Base-by-base conservation (phyloP, 306 rosid species). In the Gillenia trifoliata region DNA sequence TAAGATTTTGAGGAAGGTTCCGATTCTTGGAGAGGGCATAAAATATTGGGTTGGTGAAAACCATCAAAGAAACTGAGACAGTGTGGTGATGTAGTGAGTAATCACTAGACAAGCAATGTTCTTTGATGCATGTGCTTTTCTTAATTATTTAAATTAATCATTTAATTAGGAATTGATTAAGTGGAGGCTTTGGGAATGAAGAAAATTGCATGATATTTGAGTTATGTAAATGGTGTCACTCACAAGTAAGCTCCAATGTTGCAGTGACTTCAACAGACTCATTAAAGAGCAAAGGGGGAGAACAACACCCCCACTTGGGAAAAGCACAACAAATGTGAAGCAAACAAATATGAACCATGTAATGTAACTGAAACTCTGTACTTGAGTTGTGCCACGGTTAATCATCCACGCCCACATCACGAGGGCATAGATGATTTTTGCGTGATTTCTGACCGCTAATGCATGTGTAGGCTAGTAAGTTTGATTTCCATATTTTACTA, bases 101-200 rank as follows among this genome's bases (percentile, higher is more conserved):
- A 77, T 85, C 83, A 78, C 95, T 86, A 73, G 87, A 75, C 80
- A 84, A 66, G 77, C 65, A 26, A 77, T 60, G 77, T 57, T 49
- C 82, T 77, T 83, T 10, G 82, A 84, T 83, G 72, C 11, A 84
- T 49, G 92, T 86, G 87, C 79, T 82, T 25, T 16, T 33, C 52
- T 47, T 47, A 16, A 47, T 57, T 57, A 1, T 8, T 56, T 56
- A n/a, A 7, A 22, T 23, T 56, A 23, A 4, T 56, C 43, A 50
- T 2, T n/a, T 57, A 57, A 25, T 11, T 25, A 71, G 2, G 31
- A 34, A 55, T 36, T 15, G 23, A 5, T 62, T 57, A 67, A 73
- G 23, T 74, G 63, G 84, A 17, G 45, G 49, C 78, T 84, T 79
- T 71, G 89, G 86, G 17, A 83, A 91, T 71, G 54, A 74, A 81